Base-by-base conservation (phyloP, 2,329 filamentous ascomycete genomes). In the Karstenula rhodostoma region DNA sequence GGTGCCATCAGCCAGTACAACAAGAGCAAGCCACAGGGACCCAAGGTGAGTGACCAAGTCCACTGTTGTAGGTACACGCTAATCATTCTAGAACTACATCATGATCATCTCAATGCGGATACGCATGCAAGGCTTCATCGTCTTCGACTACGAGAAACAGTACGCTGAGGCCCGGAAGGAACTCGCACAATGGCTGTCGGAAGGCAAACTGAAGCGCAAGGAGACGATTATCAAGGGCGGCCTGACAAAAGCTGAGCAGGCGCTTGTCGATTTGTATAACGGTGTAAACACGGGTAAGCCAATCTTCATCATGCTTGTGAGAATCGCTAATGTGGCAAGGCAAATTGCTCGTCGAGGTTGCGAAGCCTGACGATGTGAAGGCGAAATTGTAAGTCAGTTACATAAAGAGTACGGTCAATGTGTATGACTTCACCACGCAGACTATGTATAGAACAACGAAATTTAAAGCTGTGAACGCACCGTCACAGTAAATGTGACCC, bases 221-320 rank as follows among this genome's bases (percentile, higher is more conserved):
- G 89, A 93, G 77, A 89, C 88, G 2, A 85, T 94, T 59, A 77
- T 93, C 62, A 85, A 85, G 67, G 90, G 90, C n/a, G 90, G 90
- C 0, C 77, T 93, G 13, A 79, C 81, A 59, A 83, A 82, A 37
- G 89, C 90, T 1, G 88, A 91, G 58, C 78, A 86, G 65, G 88
- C 85, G 0, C 80, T 93, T 56, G 76, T 86, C 13, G 84, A 86
- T 61, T 77, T 94, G 58, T 93, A 89, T 73, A 81, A 86, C 51
- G 91, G 91, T 43, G 79, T 82, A 17, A 94, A 94, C 74, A 92
- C 85, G 10, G 90, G 90, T 79, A 83, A 89, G 81, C 44, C 17
- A 8, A 15, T 7, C n/a, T 32, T 19, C 9, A 15, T 32, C 8
- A n/a, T n/a, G 23, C 17, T 35, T 81, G 8, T 37, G 32, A 27